These are phyloP conservation scores for Physocladia obscura DNA, from an alignment of 192 early-diverging fungal species.

Conservation along the genomic window DNA sequence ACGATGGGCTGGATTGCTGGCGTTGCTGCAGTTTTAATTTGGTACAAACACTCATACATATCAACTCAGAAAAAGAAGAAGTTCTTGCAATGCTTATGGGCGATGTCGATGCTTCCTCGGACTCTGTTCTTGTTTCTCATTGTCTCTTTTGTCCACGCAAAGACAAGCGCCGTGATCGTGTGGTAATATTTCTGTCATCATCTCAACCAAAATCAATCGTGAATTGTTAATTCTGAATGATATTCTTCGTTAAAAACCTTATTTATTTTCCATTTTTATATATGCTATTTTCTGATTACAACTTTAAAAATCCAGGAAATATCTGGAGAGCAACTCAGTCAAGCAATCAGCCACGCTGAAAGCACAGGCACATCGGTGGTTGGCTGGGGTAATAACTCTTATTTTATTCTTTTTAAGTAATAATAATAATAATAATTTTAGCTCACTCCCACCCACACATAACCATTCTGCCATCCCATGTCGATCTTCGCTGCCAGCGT, in stretches of 20 bases:
- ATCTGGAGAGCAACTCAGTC: conserved; percentile 38
- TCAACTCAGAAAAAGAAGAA: conserved; percentile 46
- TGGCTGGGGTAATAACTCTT: conserved; percentile 40
- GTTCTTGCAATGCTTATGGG: conserved; percentile 42
- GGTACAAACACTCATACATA: background rate
- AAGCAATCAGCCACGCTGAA: conserved; percentile 40
- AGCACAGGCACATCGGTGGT: conserved; percentile 29
- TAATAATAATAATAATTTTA: background rate
- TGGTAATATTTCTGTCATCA: conserved; percentile 20
- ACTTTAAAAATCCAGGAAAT: conserved; percentile 23
- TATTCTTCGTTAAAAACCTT: background rate
- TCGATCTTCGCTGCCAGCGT: conserved; percentile 45
- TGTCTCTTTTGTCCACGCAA: conserved; percentile 42
- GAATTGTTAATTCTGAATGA: too few species aligned
- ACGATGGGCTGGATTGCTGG: too few species aligned
- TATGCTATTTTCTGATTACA: background rate
- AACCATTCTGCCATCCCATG: conserved; percentile 46
- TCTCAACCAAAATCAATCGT: background rate
- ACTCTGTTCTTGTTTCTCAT: conserved; percentile 17
- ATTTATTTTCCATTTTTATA: background rate
- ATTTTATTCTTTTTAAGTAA: background rate
- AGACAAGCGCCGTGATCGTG: conserved; percentile 51
- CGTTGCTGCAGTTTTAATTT: background rate
- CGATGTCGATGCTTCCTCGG: background rate
- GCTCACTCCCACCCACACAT: conserved; percentile 51